phyloP scores from a whole-genome alignment of 148 eudicot species.

The Beta vulgaris region DNA sequence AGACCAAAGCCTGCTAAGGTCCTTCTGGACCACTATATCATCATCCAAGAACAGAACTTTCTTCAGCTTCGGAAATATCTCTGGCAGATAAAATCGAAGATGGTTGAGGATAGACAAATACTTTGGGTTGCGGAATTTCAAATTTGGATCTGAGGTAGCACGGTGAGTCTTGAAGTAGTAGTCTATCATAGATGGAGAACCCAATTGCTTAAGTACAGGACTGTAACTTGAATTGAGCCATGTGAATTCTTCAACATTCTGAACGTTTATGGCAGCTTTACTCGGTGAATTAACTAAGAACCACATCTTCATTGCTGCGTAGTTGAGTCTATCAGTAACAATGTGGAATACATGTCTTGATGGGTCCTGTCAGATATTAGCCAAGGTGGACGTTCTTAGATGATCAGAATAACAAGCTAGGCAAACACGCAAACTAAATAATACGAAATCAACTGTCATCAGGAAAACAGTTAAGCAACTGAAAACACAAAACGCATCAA shows the following conservation, averaged over 20 bases:
- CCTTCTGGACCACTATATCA: conserved; percentile 84
- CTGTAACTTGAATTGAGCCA: conserved; percentile 89
- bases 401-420: background rate
- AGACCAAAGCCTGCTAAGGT: conserved; percentile 76
- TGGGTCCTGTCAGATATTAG: conserved; percentile 61
- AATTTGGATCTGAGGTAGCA: conserved; percentile 64
- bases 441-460: background rate
- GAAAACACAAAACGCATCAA: background rate
- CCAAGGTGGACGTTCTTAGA: conserved; percentile 19
- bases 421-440: background rate
- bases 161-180: conserved; percentile 72
- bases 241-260: conserved; percentile 78
- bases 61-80: conserved; percentile 77
- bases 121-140: conserved; percentile 83
- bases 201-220: conserved; percentile 76
- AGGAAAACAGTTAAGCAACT: background rate
- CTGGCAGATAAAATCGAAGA: conserved; percentile 91
- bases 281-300: conserved; percentile 68
- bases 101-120: conserved; percentile 84
- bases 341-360: conserved; percentile 81
- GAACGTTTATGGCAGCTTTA: conserved; percentile 67
- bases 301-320: conserved; percentile 98
- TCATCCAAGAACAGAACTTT: conserved; percentile 85
- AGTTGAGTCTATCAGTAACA: conserved; percentile 84
- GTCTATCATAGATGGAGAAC: conserved; percentile 73